phyloP scores from a whole-genome alignment of 2,329 filamentous ascomycete genomes.

The Alternaria gaisen region DNA sequence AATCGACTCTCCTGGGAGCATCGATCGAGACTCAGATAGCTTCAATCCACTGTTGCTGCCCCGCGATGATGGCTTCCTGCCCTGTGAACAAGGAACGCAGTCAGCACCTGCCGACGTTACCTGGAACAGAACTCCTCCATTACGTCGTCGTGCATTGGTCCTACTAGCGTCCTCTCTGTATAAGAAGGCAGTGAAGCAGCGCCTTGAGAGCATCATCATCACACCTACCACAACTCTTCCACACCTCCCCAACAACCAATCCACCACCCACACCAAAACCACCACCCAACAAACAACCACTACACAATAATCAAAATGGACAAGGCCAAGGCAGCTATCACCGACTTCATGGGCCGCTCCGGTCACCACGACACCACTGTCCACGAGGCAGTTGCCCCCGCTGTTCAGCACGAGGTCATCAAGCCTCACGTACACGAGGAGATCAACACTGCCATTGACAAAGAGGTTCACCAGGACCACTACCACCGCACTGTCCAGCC shows the following conservation, averaged over 20 bases:
- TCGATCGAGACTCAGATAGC: slow-evolving; percentile 16
- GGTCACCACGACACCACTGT: slow-evolving; percentile 76
- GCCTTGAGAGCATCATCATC: slow-evolving; percentile 18
- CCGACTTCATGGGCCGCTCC: slow-evolving; percentile 66
- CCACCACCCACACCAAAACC: slow-evolving; percentile 4
- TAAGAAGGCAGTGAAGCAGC: slow-evolving; percentile 28
- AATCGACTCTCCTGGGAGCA: slow-evolving; percentile 11
- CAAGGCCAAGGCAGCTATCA: slow-evolving; percentile 69
- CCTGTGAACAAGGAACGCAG: slow-evolving; percentile 4
- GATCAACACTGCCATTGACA: slow-evolving; percentile 69
- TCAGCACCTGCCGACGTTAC: neutral
- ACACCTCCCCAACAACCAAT: slow-evolving; percentile 5
- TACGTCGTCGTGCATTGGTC: slow-evolving; percentile 34
- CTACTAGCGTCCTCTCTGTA: slow-evolving; percentile 18
- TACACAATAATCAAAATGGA: slow-evolving; percentile 57
- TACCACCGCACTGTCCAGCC: slow-evolving; percentile 76
- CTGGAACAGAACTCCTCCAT: slow-evolving; percentile 23
- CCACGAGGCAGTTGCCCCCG: slow-evolving; percentile 69
- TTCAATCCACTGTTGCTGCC: slow-evolving; percentile 9
- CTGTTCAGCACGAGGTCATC: slow-evolving; percentile 68
- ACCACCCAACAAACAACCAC: slow-evolving; percentile 4
- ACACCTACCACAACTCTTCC: slow-evolving; percentile 19
- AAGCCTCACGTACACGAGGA: slow-evolving; percentile 69
- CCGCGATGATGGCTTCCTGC: slow-evolving; percentile 7
- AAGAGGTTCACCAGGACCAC: slow-evolving; percentile 76